phyloP scores from a whole-genome alignment of 1,284 basidiomycete species.

The Cystobasidium pallidum region DNA sequence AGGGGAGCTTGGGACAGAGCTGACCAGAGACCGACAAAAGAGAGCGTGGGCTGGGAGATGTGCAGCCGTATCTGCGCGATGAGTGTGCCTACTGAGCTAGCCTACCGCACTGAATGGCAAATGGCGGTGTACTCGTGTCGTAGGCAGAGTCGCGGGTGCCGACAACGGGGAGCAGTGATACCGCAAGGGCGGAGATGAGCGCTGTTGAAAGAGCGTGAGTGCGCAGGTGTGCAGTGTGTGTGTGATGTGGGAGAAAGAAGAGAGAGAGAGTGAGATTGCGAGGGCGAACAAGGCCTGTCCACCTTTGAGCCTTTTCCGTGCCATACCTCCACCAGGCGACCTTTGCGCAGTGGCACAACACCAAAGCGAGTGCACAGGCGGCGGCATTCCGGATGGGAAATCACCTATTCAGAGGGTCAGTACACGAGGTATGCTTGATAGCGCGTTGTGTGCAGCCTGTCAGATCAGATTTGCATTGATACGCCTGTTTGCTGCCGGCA shows the following conservation, averaged over 20 bases:
- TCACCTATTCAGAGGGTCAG: too few species aligned
- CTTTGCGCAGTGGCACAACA: background rate
- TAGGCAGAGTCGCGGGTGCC: background rate
- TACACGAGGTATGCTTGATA: too few species aligned
- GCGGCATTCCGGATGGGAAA: background rate
- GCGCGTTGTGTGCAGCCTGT: too few species aligned
- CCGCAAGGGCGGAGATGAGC: background rate
- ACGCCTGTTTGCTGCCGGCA: too few species aligned
- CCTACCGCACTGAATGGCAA: background rate
- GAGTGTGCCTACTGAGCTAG: background rate
- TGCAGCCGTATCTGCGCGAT: background rate
- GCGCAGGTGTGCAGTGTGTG: background rate
- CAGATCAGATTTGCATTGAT: too few species aligned
- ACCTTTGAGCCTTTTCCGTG: too few species aligned
- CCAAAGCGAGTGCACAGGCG: background rate
- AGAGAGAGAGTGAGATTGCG: background rate
- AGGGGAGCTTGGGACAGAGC: background rate
- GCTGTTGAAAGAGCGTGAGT: slow-evolving; percentile 5
- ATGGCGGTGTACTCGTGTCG: background rate
- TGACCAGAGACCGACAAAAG: background rate
- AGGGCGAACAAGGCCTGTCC: background rate
- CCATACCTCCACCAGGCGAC: background rate
- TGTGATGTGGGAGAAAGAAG: background rate
- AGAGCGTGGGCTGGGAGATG: background rate
- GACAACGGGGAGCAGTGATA: background rate